Base-by-base conservation (phyloP, 2,329 filamentous ascomycete genomes). In the Aspergillus pseudonomiae region DNA sequence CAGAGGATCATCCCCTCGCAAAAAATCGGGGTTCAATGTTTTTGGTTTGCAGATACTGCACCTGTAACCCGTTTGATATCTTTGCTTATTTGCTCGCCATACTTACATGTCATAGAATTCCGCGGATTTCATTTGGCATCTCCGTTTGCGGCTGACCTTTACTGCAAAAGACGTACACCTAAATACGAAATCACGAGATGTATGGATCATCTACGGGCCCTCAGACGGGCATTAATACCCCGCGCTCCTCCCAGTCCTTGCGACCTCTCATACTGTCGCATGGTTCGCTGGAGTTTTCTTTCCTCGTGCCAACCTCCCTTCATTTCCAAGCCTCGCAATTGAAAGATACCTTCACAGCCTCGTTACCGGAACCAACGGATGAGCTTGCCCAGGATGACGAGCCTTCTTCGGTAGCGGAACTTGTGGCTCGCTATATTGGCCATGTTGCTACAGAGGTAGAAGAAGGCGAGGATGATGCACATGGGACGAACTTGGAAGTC, bases 311-410 rank as follows among this genome's bases (percentile, higher is more conserved):
- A 63, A 98, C 95, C 71, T 92, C 89, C 74, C 88, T 97, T 68
- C 95, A 99, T 82, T 99, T 96, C 85, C 94, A 95, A 80, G 95
- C 95, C 73, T 91, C 93, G 65, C 92, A 97, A 83, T 86, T 98
- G 76, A 96, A 94, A 85, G 94, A 97, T 73, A 87, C 89, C 70
- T 99, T 99, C 82, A 87, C 89, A 69, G 86, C 91, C 55, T 93
- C 89, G 68, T 86, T 99, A 71, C 96, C 96, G 60, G 85, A 89
- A 73, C 92, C 95, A 63, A 99, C 96, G 77, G 95, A 99, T 78
- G 95, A 99, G 84, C 88, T 98, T 68, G 96, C 95, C 65, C 93
- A 94, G 77, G 96, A 99, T 84, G 95, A 99, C 73, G 96, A 99
- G 84, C 95, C 95, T n/a, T 98, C 95, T 43, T 99, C 96, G 28